Percentiles rank a stretch among this genome's conserved stretches.
Conservation (phyloP, 805 yeast species). For the Ogataea naganishii region DNA sequence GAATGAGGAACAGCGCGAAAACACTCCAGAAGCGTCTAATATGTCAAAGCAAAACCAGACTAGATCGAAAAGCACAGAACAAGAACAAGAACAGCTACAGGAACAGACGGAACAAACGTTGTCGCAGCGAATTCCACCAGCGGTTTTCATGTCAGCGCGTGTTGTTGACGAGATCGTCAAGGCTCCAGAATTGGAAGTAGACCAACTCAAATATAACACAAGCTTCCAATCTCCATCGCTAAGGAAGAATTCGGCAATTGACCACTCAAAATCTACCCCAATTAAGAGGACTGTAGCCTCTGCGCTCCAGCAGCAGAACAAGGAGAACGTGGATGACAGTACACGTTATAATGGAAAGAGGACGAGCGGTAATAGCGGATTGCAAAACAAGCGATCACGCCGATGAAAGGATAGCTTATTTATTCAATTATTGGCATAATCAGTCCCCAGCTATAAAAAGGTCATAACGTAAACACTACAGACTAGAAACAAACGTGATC, state of each 20-base stretch:
- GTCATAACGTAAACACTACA: too few relatives aligned
- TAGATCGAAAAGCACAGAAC: not conserved
- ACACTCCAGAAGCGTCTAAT: too few relatives aligned
- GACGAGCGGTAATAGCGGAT: too few relatives aligned
- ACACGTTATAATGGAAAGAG: too few relatives aligned
- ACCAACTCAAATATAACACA: slow-evolving; percentile 44
- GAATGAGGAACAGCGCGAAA: slow-evolving; percentile 2
- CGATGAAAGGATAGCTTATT: too few relatives aligned
- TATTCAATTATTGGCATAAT: too few relatives aligned
- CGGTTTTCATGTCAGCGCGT: slow-evolving; percentile 53
- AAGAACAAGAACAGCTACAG: slow-evolving; percentile 7
- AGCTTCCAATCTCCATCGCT: slow-evolving; percentile 48
- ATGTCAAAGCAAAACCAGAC: not conserved
- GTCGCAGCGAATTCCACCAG: slow-evolving; percentile 8
- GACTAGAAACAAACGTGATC: not conserved
- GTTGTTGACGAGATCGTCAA: slow-evolving; percentile 50
- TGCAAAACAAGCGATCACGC: too few relatives aligned
- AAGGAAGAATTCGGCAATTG: slow-evolving; percentile 41
- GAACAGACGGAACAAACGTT: slow-evolving; percentile 1
- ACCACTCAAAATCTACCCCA: slow-evolving; percentile 62
- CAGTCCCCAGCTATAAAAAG: too few relatives aligned
- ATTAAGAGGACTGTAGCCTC: slow-evolving; percentile 31
- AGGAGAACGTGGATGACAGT: too few relatives aligned
- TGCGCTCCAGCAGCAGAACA: too few relatives aligned
- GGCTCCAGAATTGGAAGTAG: slow-evolving; percentile 28